These are phyloP conservation scores for Acanthamoeba quina DNA, from an alignment of 208 protist species.

Conservation along the genomic window DNA sequence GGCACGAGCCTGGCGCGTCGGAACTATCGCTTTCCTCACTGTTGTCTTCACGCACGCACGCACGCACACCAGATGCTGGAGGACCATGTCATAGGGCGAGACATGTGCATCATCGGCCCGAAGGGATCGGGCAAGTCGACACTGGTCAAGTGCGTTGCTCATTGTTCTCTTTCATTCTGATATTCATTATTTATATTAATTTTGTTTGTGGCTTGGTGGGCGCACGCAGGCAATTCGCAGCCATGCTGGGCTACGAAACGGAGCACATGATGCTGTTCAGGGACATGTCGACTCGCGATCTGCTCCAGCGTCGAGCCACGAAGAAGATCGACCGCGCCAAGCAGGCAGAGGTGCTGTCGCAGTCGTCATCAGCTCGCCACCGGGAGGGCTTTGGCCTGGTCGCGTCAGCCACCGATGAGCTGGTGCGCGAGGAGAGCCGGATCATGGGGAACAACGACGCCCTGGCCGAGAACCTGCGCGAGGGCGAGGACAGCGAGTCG, in stretches of 20 bases:
- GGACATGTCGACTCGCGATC: conserved; percentile 96
- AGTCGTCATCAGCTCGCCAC: background rate
- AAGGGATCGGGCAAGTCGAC: conserved; percentile 94
- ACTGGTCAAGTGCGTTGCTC: conserved; percentile 90
- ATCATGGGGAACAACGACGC: background rate
- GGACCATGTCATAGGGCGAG: conserved; percentile 85
- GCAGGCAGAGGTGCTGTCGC: conserved; percentile 77
- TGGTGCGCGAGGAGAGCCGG: conserved; percentile 5
- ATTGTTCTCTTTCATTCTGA: too few relatives aligned
- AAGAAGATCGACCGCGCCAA: background rate
- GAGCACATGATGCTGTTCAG: conserved; percentile 91
- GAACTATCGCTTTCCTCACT: background rate
- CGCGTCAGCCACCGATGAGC: background rate
- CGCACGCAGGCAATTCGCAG: conserved; percentile 15
- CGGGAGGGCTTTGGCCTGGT: background rate
- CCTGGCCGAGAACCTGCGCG: background rate
- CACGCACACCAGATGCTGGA: conserved; percentile 75
- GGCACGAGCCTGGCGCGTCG: background rate
- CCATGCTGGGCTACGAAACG: conserved; percentile 63
- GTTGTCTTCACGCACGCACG: too few relatives aligned
- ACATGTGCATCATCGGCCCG: conserved; percentile 92
- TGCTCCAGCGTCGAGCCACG: conserved; percentile 95
- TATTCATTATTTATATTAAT: too few relatives aligned
- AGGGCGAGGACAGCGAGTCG: background rate
- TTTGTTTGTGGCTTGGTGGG: too few relatives aligned